Base-by-base conservation (phyloP, 2,329 filamentous ascomycete species). In the Fusarium citri region DNA sequence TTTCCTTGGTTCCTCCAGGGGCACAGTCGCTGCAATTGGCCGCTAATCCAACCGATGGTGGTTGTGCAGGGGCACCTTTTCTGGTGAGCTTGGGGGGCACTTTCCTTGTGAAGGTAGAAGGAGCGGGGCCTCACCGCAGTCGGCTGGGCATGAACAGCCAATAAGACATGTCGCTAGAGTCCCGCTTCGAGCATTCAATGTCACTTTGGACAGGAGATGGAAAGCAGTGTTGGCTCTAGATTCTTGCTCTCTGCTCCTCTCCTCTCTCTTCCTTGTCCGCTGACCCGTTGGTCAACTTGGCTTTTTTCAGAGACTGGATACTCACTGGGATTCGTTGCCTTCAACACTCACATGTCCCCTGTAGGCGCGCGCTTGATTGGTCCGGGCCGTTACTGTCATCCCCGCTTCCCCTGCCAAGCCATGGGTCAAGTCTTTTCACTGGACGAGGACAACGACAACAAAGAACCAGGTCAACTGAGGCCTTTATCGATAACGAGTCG, bases 331-430 rank as follows among this genome's bases (percentile, higher is more conserved):
- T 70, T 68, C 61, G 68, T 42, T 63, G 46, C 41, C 18, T 28
- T 54, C 31, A 34, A 46, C 34, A 22, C 28, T 45, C 67, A 40
- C 55, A 51, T 65, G 43, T 18, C 40, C 68, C 68, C 47, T 59
- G 54, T 65, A 66, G 31, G 49, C 62, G 61, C 65, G 70, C 64
- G 62, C 48, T 63, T 72, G 15, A 74, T 74, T 74, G 72, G 72
- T 61, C 51, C 18, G 48, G 51, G 47, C 49, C 49, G 55, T 60
- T 69, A 40, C 42, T 23, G 8, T 26, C 23, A 15, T 28, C 34
- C 28, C 43, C 23, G 31, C 47, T 67, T 68, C 68, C 72, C 68
- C 70, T 74, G 72, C 70, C 72, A 74, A 74, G 72, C 66, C 53
- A 54, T 64, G 16, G 45, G 57, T 59, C 49, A 42, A 67, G 30